phyloP scores from a whole-genome alignment of 306 rosid species.

The Canavalia ensiformis region DNA sequence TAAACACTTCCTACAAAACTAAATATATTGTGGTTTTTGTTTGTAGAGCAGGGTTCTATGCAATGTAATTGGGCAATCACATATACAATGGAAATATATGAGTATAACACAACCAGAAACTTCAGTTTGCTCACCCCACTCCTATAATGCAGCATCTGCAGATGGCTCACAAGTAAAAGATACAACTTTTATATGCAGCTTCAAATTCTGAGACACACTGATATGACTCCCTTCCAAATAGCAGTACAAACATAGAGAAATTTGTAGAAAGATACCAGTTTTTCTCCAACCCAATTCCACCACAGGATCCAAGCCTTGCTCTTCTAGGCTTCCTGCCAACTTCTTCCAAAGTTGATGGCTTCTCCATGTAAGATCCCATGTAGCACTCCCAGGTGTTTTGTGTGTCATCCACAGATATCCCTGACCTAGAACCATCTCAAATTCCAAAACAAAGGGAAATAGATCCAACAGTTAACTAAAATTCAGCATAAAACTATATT shows the following conservation, averaged over 20 bases:
- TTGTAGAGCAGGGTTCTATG: not conserved
- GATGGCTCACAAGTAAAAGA: slow-evolving; percentile 8
- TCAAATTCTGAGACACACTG: not conserved
- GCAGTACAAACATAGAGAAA: slow-evolving; percentile 32
- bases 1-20: slow-evolving; percentile 17
- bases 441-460: slow-evolving; percentile 48
- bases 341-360: slow-evolving; percentile 77
- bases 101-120: slow-evolving; percentile 3
- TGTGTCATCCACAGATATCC: slow-evolving; percentile 90
- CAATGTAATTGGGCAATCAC: not conserved
- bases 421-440: slow-evolving; percentile 76
- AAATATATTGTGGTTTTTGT: not conserved
- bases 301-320: slow-evolving; percentile 78
- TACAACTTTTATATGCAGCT: slow-evolving; percentile 14
- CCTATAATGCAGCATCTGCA: not conserved
- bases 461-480: slow-evolving; percentile 42
- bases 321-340: slow-evolving; percentile 62
- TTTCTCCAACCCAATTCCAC: slow-evolving; percentile 82
- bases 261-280: slow-evolving; percentile 63
- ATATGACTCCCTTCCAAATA: slow-evolving; percentile 18
- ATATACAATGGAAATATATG: not conserved
- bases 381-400: slow-evolving; percentile 73
- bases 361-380: slow-evolving; percentile 80
- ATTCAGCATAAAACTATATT: slow-evolving; percentile 24
- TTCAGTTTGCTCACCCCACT: slow-evolving; percentile 2